A percentile compares a stretch with the other conserved stretches of the same genome.
phyloP scores from a whole-genome alignment of 495 filamentous ascomycete genomes.

The Trichoderma gamsii region DNA sequence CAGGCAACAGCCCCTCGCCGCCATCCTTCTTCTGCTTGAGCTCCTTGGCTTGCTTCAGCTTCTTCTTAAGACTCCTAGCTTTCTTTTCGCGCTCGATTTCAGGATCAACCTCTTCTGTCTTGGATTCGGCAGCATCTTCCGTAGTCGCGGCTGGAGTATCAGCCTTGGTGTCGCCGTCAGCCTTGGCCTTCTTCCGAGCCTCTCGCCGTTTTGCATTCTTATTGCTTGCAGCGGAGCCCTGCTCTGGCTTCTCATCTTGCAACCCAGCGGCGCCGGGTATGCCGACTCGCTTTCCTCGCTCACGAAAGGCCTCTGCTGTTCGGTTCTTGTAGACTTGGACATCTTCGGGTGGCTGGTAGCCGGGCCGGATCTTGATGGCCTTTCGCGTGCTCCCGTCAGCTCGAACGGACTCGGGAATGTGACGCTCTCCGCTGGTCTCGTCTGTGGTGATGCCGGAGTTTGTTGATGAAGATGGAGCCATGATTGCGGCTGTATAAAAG shows the following conservation, averaged over 20 bases:
- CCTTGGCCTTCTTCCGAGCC: conserved; percentile 81
- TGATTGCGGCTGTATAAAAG: background rate
- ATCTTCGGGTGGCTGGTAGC: conserved; percentile 92
- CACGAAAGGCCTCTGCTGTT: conserved; percentile 80
- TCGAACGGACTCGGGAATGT: conserved; percentile 80
- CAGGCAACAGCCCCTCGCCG: conserved; percentile 74
- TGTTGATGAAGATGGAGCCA: conserved; percentile 15
- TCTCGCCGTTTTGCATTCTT: conserved; percentile 95
- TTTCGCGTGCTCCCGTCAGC: conserved; percentile 82
- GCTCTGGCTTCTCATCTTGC: conserved; percentile 46
- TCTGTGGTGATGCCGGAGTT: conserved; percentile 71
- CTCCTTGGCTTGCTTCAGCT: conserved; percentile 86
- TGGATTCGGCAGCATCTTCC: conserved; percentile 18
- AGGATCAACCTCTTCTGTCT: conserved; percentile 44
- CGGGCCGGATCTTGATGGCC: conserved; percentile 88
- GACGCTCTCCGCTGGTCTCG: conserved; percentile 65
- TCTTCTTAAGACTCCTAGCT: conserved; percentile 89
- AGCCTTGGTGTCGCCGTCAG: conserved; percentile 35
- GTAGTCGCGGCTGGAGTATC: conserved; percentile 28
- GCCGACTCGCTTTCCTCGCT: conserved; percentile 59
- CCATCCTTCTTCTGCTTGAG: conserved; percentile 85
- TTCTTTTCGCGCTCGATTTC: conserved; percentile 88
- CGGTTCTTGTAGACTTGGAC: conserved; percentile 94
- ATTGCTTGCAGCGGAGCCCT: conserved; percentile 51
- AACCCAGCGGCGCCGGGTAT: conserved; percentile 73